These are phyloP conservation scores for Nakazawaea molendinolei DNA, from an alignment of 805 yeast species.

Conservation along the genomic window DNA sequence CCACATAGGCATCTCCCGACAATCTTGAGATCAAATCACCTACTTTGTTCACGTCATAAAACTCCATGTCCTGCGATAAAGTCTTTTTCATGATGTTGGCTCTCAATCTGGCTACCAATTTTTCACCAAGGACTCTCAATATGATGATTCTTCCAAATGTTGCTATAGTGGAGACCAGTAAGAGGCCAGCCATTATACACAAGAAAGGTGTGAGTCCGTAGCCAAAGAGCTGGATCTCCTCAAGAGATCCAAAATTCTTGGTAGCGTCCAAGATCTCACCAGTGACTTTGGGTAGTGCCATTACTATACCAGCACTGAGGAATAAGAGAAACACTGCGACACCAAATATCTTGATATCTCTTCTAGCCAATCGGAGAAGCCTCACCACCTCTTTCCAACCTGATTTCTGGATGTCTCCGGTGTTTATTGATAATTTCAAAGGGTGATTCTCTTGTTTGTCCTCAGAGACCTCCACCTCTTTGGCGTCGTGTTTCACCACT, in stretches of 20 bases:
- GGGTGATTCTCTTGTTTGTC: conserved; percentile 15
- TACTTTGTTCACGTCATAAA: conserved; percentile 82
- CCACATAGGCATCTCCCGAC: conserved; percentile 85
- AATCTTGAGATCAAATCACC: conserved; percentile 89
- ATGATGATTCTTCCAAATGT: conserved; percentile 75
- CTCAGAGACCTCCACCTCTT: conserved; percentile 1
- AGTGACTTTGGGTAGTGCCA: conserved; percentile 50
- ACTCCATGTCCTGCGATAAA: conserved; percentile 80
- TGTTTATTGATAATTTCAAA: conserved; percentile 18
- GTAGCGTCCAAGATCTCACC: conserved; percentile 48
- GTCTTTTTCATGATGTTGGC: conserved; percentile 72
- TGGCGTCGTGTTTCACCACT: conserved; percentile 4
- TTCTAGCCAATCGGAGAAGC: conserved; percentile 34
- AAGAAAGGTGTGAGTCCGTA: conserved; percentile 56
- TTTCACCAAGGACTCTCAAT: conserved; percentile 77
- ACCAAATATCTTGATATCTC: conserved; percentile 37
- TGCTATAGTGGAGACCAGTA: conserved; percentile 68
- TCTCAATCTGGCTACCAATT: conserved; percentile 77
- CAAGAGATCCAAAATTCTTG: conserved; percentile 23
- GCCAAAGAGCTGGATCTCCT: conserved; percentile 41
- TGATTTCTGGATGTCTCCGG: conserved; percentile 26
- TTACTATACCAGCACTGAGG: conserved; percentile 41
- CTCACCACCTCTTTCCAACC: conserved; percentile 32
- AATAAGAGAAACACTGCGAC: conserved; percentile 38
- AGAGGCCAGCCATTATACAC: conserved; percentile 50